Conservation (phyloP, 495 filamentous ascomycete genomes). For the Aspergillus affinis region DNA sequence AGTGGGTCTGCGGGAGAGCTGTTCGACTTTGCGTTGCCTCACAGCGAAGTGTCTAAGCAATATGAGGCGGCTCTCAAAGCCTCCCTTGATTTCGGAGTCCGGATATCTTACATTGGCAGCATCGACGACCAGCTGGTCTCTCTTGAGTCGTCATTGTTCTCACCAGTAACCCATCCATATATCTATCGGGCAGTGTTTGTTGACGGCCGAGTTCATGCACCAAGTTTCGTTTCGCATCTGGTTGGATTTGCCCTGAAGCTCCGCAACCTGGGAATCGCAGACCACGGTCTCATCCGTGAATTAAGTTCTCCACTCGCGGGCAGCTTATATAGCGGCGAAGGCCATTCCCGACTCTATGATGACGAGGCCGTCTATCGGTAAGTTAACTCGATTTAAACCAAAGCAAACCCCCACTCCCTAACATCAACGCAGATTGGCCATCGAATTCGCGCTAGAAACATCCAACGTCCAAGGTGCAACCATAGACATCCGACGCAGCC, state of each 20-base stretch:
- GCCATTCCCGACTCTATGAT: slow-evolving; percentile 90
- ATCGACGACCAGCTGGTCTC: slow-evolving; percentile 97
- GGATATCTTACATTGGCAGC: slow-evolving; percentile 82
- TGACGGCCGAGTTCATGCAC: slow-evolving; percentile 87
- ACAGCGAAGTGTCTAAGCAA: slow-evolving; percentile 77
- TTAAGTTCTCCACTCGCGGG: slow-evolving; percentile 85
- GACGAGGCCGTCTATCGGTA: slow-evolving; percentile 86
- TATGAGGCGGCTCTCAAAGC: slow-evolving; percentile 74
- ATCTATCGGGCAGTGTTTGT: slow-evolving; percentile 94
- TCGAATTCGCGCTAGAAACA: slow-evolving; percentile 84
- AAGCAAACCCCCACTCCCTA: slow-evolving; percentile 11
- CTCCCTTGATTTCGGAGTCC: slow-evolving; percentile 72
- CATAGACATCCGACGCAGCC: slow-evolving; percentile 53
- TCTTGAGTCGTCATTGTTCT: slow-evolving; percentile 85
- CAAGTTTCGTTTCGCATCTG: slow-evolving; percentile 89
- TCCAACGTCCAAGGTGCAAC: slow-evolving; percentile 57
- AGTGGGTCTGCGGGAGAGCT: slow-evolving; percentile 87
- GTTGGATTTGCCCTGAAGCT: slow-evolving; percentile 92
- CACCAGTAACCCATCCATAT: slow-evolving; percentile 81
- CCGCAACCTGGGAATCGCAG: slow-evolving; percentile 85
- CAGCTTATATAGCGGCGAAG: slow-evolving; percentile 87
- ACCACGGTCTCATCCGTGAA: slow-evolving; percentile 92
- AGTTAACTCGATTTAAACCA: slow-evolving; percentile 22
- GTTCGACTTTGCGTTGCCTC: slow-evolving; percentile 82
- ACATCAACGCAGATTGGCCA: slow-evolving; percentile 60